phyloP scores from a whole-genome alignment of 352 stramenopile species.

The Globisporangium carolinianum region DNA sequence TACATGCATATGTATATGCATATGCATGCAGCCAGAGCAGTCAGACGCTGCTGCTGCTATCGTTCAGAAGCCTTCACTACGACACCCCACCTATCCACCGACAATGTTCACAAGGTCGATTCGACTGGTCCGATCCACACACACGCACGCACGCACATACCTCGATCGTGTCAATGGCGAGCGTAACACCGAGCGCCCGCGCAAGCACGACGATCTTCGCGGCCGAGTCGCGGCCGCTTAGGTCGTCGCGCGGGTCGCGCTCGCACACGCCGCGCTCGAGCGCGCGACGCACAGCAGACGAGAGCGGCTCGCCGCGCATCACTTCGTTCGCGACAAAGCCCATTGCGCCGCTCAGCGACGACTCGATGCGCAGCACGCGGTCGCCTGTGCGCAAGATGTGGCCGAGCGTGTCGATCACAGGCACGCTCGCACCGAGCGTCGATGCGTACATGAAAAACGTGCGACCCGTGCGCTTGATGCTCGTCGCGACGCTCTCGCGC shows the following conservation, averaged over 20 bases:
- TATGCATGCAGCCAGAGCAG: too few species aligned
- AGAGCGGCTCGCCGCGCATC: slow-evolving; percentile 63
- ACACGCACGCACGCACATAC: neutral
- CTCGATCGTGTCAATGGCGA: slow-evolving; percentile 37
- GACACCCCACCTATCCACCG: too few species aligned
- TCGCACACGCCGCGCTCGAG: slow-evolving; percentile 60
- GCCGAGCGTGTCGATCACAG: slow-evolving; percentile 65
- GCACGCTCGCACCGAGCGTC: slow-evolving; percentile 61
- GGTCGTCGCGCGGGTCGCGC: slow-evolving; percentile 58
- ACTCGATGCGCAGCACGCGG: slow-evolving; percentile 45
- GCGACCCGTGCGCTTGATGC: slow-evolving; percentile 25
- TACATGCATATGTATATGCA: too few species aligned
- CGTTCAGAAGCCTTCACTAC: too few species aligned
- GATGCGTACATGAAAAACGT: slow-evolving; percentile 81
- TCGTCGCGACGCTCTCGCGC: slow-evolving; percentile 46
- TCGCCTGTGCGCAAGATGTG: slow-evolving; percentile 73
- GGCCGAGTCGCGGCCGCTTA: slow-evolving; percentile 55
- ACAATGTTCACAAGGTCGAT: too few species aligned
- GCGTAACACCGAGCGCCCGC: slow-evolving; percentile 47
- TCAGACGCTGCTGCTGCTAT: too few species aligned
- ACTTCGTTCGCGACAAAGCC: slow-evolving; percentile 69
- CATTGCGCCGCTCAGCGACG: slow-evolving; percentile 64
- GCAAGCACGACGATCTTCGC: slow-evolving; percentile 67
- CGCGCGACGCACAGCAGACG: slow-evolving; percentile 38
- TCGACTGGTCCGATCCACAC: too few species aligned